Evolutionary conservation across 169 alveolate genomes (phyloP).

Genomic region (Plasmodium reichenowi): DNA sequence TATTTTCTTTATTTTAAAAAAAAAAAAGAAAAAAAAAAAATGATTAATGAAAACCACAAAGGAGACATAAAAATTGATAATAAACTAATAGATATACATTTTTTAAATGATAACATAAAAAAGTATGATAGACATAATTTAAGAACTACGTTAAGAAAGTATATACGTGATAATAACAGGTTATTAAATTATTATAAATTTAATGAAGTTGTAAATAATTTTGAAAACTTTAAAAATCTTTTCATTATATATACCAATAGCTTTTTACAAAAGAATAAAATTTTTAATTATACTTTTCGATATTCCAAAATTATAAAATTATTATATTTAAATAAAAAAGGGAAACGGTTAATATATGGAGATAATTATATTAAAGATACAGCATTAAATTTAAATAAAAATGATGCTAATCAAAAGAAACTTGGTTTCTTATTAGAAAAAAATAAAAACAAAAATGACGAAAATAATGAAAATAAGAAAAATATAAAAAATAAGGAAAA

Average conservation of each 20-base stretch:
- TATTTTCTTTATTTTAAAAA: not conserved
- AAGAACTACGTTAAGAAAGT: slow-evolving; percentile 57
- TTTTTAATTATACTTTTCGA: slow-evolving; percentile 47
- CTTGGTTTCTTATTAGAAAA: slow-evolving; percentile 30
- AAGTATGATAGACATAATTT: slow-evolving; percentile 69
- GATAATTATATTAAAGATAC: slow-evolving; percentile 45
- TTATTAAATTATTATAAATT: slow-evolving; percentile 47
- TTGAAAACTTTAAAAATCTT: slow-evolving; percentile 61
- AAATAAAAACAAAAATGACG: not conserved
- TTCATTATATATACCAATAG: slow-evolving; percentile 47
- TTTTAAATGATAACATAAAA: slow-evolving; percentile 34
- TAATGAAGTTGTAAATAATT: slow-evolving; percentile 67
- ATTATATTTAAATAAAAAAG: slow-evolving; percentile 52
- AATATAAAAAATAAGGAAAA: not conserved
- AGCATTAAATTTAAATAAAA: slow-evolving; percentile 23
- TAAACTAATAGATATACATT: slow-evolving; percentile 15
- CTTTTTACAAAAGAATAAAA: slow-evolving; percentile 44
- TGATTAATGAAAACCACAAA: not conserved
- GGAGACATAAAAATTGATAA: slow-evolving; percentile 49
- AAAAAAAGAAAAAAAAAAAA: not conserved
- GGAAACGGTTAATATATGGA: slow-evolving; percentile 66
- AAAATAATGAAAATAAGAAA: not conserved
- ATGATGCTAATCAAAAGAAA: slow-evolving; percentile 26
- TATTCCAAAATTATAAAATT: slow-evolving; percentile 52
- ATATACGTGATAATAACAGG: slow-evolving; percentile 63